A percentile compares a stretch with the other conserved stretches of the same genome.
Evolutionary conservation across 2,329 filamentous ascomycete species (phyloP).

Genomic region (Epichloe hybrida): DNA sequence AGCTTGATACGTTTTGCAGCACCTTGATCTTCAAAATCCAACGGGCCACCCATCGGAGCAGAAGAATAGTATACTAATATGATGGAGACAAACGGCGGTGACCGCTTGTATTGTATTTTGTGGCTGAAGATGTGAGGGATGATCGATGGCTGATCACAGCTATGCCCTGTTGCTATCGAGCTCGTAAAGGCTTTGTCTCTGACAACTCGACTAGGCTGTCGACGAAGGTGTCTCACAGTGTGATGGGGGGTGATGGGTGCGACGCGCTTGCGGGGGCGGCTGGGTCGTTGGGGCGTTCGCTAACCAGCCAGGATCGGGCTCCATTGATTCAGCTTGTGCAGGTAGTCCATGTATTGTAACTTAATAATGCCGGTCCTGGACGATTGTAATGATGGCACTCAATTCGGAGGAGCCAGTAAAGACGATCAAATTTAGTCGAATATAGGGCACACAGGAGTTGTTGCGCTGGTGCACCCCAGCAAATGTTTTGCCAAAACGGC

Average conservation of each 20-base stretch:
- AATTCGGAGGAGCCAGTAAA: background rate
- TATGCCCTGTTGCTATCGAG: background rate
- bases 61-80: background rate
- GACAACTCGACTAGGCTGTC: too few relatives aligned
- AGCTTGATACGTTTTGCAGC: slow-evolving; percentile 13
- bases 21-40: slow-evolving; percentile 6
- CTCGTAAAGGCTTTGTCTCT: background rate
- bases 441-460: background rate
- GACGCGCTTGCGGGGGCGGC: too few relatives aligned
- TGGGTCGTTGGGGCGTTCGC: too few relatives aligned
- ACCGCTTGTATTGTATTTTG: background rate
- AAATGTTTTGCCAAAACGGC: background rate
- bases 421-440: background rate
- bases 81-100: too few relatives aligned
- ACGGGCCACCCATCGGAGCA: slow-evolving; percentile 8
- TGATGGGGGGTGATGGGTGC: too few relatives aligned
- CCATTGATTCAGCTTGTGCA: too few relatives aligned
- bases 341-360: too few relatives aligned
- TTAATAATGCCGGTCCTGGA: too few relatives aligned
- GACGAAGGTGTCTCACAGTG: too few relatives aligned
- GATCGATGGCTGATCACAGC: background rate
- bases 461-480: background rate
- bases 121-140: background rate
- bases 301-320: too few relatives aligned
- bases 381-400: background rate